Base-by-base conservation (phyloP, 179 eudicot species). In the Nepenthes alata region DNA sequence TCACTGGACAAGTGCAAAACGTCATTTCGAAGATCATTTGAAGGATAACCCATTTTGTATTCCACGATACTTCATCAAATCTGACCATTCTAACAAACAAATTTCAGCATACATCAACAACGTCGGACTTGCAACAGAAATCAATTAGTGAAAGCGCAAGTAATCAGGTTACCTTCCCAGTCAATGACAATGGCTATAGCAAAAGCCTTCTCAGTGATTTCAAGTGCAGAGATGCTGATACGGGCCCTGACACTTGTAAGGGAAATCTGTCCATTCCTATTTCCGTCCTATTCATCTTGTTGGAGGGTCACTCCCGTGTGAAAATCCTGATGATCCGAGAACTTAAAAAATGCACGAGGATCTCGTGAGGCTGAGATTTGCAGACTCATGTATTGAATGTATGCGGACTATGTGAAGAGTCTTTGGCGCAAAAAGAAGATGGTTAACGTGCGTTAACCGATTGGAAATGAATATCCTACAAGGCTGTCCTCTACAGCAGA, bases 51-150 rank as follows among this genome's bases (percentile, higher is more conserved):
- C 57, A 84, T 76, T 70, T 85, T 35, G 95, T 80, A 67, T 85
- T 93, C 98, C 98, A 93, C n/a, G 80, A 69, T 70, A 72, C 87
- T 72, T 60, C 78, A 64, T 89, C 91, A 10, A 62, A 67, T 55
- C 80, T 78, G 38, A 37, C 71, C 75, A 71, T 83, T 57, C 67
- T 69, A 64, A 83, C 75, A 63, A 93, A 93, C 50, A 87, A 37
- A 53, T 72, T 77, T 68, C 85, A 62, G 36, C 91, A 91, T 47
- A 64, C 53, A 70, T 75, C 71, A 47, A 93, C 75, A 54, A 71
- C 74, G 34, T 97, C 98, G 70, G 91, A 85, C 79, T 87, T 93
- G 67, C 94, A 89, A 64, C 90, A 89, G 55, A 93, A 67, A 72
- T 89, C 95, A 15, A 93, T 69, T n/a, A 93, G 82, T 25, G 98